These are phyloP conservation scores for Xylaria palmicola DNA, from an alignment of 495 filamentous ascomycete species.

Conservation along the genomic window DNA sequence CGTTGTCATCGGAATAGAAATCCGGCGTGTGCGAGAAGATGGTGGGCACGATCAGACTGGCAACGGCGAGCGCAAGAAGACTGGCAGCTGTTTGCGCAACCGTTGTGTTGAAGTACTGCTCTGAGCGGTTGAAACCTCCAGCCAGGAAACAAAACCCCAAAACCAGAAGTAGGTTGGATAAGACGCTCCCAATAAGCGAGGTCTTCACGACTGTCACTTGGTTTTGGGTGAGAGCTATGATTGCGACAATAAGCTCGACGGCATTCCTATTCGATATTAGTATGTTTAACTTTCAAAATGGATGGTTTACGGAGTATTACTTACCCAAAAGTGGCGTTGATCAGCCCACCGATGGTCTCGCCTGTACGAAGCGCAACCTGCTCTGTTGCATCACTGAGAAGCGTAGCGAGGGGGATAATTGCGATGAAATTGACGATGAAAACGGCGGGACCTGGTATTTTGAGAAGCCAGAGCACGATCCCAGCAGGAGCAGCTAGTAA, in stretches of 20 bases:
- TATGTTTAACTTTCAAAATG: neutral
- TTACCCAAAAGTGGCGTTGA: constrained; percentile 89
- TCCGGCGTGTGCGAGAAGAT: constrained; percentile 57
- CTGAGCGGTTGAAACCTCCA: constrained; percentile 72
- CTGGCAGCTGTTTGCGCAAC: constrained; percentile 91
- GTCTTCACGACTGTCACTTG: constrained; percentile 89
- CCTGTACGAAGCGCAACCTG: constrained; percentile 81
- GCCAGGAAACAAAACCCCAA: constrained; percentile 94
- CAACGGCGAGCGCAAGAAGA: constrained; percentile 76
- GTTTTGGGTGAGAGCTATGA: constrained; percentile 71
- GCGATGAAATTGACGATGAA: constrained; percentile 89
- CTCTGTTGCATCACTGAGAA: constrained; percentile 90
- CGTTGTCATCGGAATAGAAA: constrained; percentile 18
- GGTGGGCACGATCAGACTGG: constrained; percentile 82
- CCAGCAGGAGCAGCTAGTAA: constrained; percentile 77
- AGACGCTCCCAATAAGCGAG: constrained; percentile 84
- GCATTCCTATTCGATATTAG: constrained; percentile 62
- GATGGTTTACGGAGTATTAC: constrained; percentile 29
- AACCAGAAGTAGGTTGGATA: constrained; percentile 89
- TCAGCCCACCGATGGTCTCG: constrained; percentile 79
- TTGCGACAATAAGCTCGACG: constrained; percentile 86
- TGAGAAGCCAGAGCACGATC: constrained; percentile 68
- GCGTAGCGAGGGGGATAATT: constrained; percentile 83
- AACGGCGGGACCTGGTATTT: constrained; percentile 55
- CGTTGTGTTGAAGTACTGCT: constrained; percentile 89